A percentile compares a stretch with the other conserved stretches of the same genome.
These are phyloP conservation scores for Aspergillus chevalieri DNA, from an alignment of 2,329 filamentous ascomycete species.

Conservation along the genomic window DNA sequence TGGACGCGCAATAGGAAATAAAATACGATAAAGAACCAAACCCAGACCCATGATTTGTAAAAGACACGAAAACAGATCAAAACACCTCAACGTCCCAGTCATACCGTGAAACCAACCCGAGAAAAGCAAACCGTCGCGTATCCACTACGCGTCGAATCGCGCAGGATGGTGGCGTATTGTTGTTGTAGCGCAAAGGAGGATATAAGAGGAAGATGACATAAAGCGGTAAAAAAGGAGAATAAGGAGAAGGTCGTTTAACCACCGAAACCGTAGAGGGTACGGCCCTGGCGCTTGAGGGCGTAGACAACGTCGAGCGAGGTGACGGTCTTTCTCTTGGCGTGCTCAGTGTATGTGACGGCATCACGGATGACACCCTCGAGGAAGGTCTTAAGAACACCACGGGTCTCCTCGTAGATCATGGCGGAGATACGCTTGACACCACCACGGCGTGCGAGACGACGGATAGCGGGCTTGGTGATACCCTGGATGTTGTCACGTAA, in stretches of 20 bases:
- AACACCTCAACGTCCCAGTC: constrained; percentile 42
- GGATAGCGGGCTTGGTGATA: constrained; percentile 97
- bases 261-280: constrained; percentile 82
- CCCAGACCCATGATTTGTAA: constrained; percentile 38
- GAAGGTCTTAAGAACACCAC: constrained; percentile 77
- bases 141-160: constrained; percentile 27
- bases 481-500: constrained; percentile 99
- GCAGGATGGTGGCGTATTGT: constrained; percentile 21
- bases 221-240: constrained; percentile 11
- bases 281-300: constrained; percentile 58
- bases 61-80: constrained; percentile 25
- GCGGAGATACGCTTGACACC: constrained; percentile 99
- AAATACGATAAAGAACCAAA: constrained; percentile 35
- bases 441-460: constrained; percentile 96
- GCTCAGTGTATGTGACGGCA: constrained; percentile 74
- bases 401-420: constrained; percentile 83
- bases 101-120: constrained; percentile 37
- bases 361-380: constrained; percentile 75
- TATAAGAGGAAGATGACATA: constrained; percentile 19
- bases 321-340: constrained; percentile 63
- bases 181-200: constrained; percentile 12
- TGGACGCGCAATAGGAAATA: constrained; percentile 35
- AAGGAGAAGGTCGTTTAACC: constrained; percentile 56
- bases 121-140: constrained; percentile 33
- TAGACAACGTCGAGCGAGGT: constrained; percentile 58